Base-by-base conservation (phyloP, 2,329 filamentous ascomycete genomes). In the Exophiala lecanii-corni region DNA sequence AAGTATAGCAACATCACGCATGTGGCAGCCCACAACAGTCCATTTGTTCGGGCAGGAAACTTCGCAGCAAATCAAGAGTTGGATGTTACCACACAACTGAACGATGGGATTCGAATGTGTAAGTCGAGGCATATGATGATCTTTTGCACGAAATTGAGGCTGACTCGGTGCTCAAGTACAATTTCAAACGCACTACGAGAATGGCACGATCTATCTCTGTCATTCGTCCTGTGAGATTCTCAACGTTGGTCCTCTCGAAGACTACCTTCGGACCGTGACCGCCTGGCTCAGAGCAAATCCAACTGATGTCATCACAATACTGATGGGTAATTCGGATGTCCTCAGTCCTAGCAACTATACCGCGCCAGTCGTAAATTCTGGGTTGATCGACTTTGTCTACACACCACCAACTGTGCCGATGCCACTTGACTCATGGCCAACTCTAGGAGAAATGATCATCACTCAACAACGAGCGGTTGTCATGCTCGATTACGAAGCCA, bases 271-370 rank as follows among this genome's bases (percentile, higher is more conserved):
- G 5, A 73, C 71, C 1, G 84, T 95, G 9, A 73, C 72, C 25
- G 62, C 70, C 32, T 96, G 89, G 89, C 79, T 96, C 2, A 73
- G 75, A 5, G 56, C 60, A 1, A 81, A 96, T 55, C 89, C 88
- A 0, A 91, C 87, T 66, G 89, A 96, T 53, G 85, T 96, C 1
- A 78, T 96, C 18, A 89, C 87, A 1, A 81, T 96, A 51, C 72
- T 96, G 13, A 81, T 96, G 38, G 88, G 82, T 44, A 96, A 96
- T 62, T 82, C 78, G 57, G 85, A 89, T 66, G 85, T 84, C 60
- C 80, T 82, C n/a, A 67, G 71, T 3, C 71, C 84, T 1, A 65
- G 63, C 3, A 74, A 75, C 46, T 95, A 86, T 62, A 78, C 75
- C 4, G 73, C 73, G 0, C 81, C 79, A 23, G 82, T 96, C 52